Base-by-base conservation (phyloP, 2,329 filamentous ascomycete species). In the Phoma sp. region DNA sequence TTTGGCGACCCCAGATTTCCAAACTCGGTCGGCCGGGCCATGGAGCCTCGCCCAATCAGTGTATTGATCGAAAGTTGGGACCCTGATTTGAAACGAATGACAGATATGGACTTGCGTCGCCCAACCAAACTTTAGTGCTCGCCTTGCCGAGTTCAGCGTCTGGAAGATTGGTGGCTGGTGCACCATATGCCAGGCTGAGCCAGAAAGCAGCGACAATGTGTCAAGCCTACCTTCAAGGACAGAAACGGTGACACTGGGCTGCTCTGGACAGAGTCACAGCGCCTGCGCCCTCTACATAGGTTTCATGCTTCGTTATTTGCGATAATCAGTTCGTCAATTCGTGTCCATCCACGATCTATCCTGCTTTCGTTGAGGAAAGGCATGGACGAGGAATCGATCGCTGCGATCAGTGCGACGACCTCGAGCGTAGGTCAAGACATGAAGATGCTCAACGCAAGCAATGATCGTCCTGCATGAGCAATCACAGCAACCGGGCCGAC, bases 401-500 rank as follows among this genome's bases (percentile, higher is more conserved):
- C 44, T 54, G 18, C 18, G 35, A 35, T 13, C 18, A 18, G 18
- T 18, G 18, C 18, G 18, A 11, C 13, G 33, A n/a, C 7, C 14
- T 30, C 29, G 35, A 48, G n/a, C 13, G 33, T 18, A 38, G 25
- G 37, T 40, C 44, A 40, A 47, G 41, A 40, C 11, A 41, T 41
- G 46, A 41, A 37, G 14, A 47, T 29, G 43, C 51, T 46, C 24
- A 37, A 37, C 25, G 43, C 50, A 45, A 38, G 47, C 10, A 43
- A 42, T 33, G 41, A 36, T 42, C 41, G 35, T 57, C 52, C 36
- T 46, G 55, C 37, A 36, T 30, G 25, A 52, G 53, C 54, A 57
- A 57, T 62, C 47, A 61, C 50, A 39, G 33, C 39, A 40, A 10
- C 46, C 63, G 63, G 63, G 51, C 62, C 55, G 59, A 46, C 42